Evolutionary conservation across 169 alveolate species (phyloP), one percentile per base, ranked within the genome.

Genomic region (Cystoisospora suis): DNA sequence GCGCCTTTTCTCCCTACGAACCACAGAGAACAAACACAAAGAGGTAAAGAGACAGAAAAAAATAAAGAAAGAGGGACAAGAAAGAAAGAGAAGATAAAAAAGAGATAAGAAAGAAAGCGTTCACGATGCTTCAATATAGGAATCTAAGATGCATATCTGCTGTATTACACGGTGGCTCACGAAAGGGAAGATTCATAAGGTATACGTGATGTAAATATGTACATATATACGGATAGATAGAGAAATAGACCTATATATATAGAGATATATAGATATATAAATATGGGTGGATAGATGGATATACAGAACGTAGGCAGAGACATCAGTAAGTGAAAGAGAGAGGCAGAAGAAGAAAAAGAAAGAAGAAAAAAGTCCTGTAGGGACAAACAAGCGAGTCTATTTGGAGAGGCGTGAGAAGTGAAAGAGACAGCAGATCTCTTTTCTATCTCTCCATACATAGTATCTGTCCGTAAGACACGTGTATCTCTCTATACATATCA

Each of bases 1-100:
- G 83, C 83, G 53, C 83, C 83, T 38, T 72, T 72, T 17, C 83
- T 46, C 42, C 83, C 83, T 72, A 23, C 65, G 23, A 53, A 53
- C 12, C 12, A n/a, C n/a, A n/a, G n/a, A n/a, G n/a, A n/a, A n/a
- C n/a, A n/a, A n/a, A n/a, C n/a, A n/a, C n/a, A n/a, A n/a, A n/a
- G n/a, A n/a, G n/a, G n/a, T n/a, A n/a, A n/a, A n/a, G n/a, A n/a
- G n/a, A n/a, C n/a, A n/a, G n/a, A n/a, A n/a, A n/a, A n/a, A n/a
- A n/a, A n/a, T n/a, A n/a, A n/a, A n/a, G n/a, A n/a, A n/a, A n/a
- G n/a, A n/a, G n/a, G n/a, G n/a, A n/a, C n/a, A n/a, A n/a, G n/a
- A n/a, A n/a, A n/a, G n/a, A n/a, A n/a, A n/a, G n/a, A n/a, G n/a
- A n/a, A n/a, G n/a, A n/a, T n/a, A n/a, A n/a, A n/a, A n/a, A n/a